Conservation (phyloP, 2,329 filamentous ascomycete species). For the Phialophora macrospora region DNA sequence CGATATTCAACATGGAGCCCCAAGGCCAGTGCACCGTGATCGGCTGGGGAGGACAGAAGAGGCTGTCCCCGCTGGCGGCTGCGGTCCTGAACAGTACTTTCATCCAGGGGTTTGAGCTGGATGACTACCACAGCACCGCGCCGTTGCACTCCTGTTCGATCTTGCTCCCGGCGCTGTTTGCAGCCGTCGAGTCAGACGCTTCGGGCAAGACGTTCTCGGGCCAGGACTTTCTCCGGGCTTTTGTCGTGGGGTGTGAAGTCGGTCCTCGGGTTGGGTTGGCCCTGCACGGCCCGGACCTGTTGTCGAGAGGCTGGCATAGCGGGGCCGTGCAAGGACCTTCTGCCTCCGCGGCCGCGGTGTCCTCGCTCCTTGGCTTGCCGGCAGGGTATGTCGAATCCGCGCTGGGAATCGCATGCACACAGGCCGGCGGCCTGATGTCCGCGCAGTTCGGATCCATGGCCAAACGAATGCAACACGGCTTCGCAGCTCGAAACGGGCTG, state of each 20-base stretch:
- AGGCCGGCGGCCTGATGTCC: slow-evolving; percentile 50
- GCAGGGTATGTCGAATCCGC: slow-evolving; percentile 44
- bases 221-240: slow-evolving; percentile 44
- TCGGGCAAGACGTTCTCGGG: slow-evolving; percentile 35
- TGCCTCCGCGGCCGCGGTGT: slow-evolving; percentile 44
- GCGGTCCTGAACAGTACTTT: slow-evolving; percentile 52
- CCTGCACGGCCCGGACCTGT: slow-evolving; percentile 48
- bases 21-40: slow-evolving; percentile 41
- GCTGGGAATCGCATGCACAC: slow-evolving; percentile 50
- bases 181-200: slow-evolving; percentile 40
- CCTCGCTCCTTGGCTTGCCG: slow-evolving; percentile 43
- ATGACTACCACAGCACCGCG: slow-evolving; percentile 51
- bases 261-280: slow-evolving; percentile 48
- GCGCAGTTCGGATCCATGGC: slow-evolving; percentile 52
- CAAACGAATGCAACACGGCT: slow-evolving; percentile 56
- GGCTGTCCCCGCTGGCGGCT: slow-evolving; percentile 47
- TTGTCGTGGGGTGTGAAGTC: slow-evolving; percentile 50
- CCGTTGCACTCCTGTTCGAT: slow-evolving; percentile 49
- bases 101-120: slow-evolving; percentile 53
- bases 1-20: slow-evolving; percentile 43
- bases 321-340: slow-evolving; percentile 49
- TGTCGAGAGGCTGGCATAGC: slow-evolving; percentile 50
- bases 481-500: slow-evolving; percentile 52
- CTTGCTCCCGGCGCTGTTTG: slow-evolving; percentile 50
- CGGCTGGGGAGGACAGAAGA: slow-evolving; percentile 40